A percentile compares a stretch with the other conserved stretches of the same genome.
Evolutionary conservation across 176 grass and related monocot genomes (phyloP).

Genomic region (Cenchrus purpureus): DNA sequence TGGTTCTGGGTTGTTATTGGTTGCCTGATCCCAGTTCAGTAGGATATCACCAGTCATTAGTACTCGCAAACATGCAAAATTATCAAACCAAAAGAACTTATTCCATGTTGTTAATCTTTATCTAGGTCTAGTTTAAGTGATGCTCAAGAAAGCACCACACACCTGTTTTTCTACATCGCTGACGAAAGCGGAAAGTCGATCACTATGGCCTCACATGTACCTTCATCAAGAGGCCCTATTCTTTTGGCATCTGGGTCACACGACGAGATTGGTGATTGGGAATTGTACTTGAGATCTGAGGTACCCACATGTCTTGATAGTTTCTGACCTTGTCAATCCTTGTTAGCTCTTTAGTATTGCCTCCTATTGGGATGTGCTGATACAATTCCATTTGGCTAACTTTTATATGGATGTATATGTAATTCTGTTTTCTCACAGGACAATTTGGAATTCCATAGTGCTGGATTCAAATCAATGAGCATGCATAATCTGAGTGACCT

Average conservation of each 20-base stretch:
- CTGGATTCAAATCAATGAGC: slow-evolving; percentile 82
- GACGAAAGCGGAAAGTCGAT: slow-evolving; percentile 81
- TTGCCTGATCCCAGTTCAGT: background rate
- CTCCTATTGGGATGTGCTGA: slow-evolving; percentile 22
- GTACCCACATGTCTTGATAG: slow-evolving; percentile 52
- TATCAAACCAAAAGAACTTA: slow-evolving; percentile 24
- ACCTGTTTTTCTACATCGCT: slow-evolving; percentile 91
- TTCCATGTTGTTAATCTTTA: slow-evolving; percentile 14
- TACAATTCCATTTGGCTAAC: slow-evolving; percentile 24
- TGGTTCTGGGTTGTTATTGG: slow-evolving; percentile 33
- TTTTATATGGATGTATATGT: slow-evolving; percentile 31
- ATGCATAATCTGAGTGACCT: slow-evolving; percentile 97
- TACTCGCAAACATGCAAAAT: slow-evolving; percentile 33
- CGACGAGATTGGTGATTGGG: slow-evolving; percentile 78
- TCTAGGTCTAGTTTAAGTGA: slow-evolving; percentile 68
- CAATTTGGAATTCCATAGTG: slow-evolving; percentile 72
- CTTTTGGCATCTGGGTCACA: slow-evolving; percentile 81
- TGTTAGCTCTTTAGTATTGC: slow-evolving; percentile 11
- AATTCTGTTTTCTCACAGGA: slow-evolving; percentile 56
- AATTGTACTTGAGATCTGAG: slow-evolving; percentile 76
- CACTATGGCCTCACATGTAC: slow-evolving; percentile 53
- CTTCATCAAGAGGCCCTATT: slow-evolving; percentile 62
- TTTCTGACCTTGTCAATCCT: slow-evolving; percentile 25
- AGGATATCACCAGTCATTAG: background rate
- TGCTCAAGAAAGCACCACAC: slow-evolving; percentile 59